These are phyloP conservation scores for Lantana camara DNA, from an alignment of 257 asterid genomes.

Conservation along the genomic window DNA sequence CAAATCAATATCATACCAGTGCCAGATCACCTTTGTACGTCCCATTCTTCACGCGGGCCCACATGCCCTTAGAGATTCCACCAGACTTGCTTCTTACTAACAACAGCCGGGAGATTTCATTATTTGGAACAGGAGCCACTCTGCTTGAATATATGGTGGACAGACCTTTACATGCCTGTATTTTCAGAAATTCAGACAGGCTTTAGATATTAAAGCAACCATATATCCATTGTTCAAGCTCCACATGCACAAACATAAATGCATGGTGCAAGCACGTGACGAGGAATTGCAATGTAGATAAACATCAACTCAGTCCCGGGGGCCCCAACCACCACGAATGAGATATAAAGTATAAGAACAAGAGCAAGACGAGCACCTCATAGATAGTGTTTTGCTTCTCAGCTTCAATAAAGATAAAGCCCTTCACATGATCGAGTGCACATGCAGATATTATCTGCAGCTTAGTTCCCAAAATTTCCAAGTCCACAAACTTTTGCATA, in stretches of 20 bases:
- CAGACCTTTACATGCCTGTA: slow-evolving; percentile 88
- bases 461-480: slow-evolving; percentile 66
- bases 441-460: slow-evolving; percentile 80
- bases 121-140: slow-evolving; percentile 56
- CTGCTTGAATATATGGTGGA: slow-evolving; percentile 66
- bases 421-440: slow-evolving; percentile 86
- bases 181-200: slow-evolving; percentile 17
- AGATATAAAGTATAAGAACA: neutral
- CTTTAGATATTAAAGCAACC: slow-evolving; percentile 23
- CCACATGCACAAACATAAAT: neutral
- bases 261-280: slow-evolving; percentile 9
- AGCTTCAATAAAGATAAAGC: slow-evolving; percentile 81
- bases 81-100: slow-evolving; percentile 61
- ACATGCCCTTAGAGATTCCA: slow-evolving; percentile 77
- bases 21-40: slow-evolving; percentile 96
- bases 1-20: slow-evolving; percentile 50
- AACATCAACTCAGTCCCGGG: slow-evolving; percentile 19
- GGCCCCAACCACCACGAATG: slow-evolving; percentile 12
- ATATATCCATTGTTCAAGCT: neutral
- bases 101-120: slow-evolving; percentile 63
- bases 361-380: slow-evolving; percentile 58
- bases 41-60: slow-evolving; percentile 97
- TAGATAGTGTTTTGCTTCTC: slow-evolving; percentile 71
- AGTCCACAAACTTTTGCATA: slow-evolving; percentile 84
- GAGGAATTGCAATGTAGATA: slow-evolving; percentile 3